Evolutionary conservation across 225 moss, liverwort and hornwort species (phyloP).

Genomic region (Climacium dendroides): DNA sequence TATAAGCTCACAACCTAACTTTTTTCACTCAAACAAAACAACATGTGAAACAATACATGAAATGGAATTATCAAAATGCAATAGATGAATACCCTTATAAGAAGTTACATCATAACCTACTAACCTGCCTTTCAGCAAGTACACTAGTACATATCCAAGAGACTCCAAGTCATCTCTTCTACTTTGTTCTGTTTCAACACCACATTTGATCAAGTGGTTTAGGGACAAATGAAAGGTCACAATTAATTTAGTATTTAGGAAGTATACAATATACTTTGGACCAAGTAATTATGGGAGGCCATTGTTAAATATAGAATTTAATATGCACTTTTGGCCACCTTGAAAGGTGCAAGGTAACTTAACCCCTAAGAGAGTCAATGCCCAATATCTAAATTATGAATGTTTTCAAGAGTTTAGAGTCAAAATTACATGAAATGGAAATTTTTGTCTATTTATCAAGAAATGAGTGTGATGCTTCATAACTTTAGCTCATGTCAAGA

Average conservation of each 20-base stretch:
- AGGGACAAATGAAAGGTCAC: neutral
- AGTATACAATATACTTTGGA: neutral
- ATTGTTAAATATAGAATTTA: neutral
- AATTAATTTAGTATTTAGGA: neutral
- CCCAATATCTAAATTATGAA: too few relatives aligned
- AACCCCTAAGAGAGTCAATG: neutral
- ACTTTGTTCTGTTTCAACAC: constrained; percentile 41
- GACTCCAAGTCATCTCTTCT: constrained; percentile 83
- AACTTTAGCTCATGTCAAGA: neutral
- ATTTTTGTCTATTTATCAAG: neutral
- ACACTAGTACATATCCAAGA: constrained; percentile 65
- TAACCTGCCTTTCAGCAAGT: constrained; percentile 72
- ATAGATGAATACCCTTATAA: neutral
- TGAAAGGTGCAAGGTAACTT: too few relatives aligned
- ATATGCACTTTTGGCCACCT: too few relatives aligned
- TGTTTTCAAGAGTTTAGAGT: neutral
- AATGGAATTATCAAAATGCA: neutral
- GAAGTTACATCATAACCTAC: neutral
- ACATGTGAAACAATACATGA: neutral
- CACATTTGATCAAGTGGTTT: neutral
- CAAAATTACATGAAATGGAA: neutral
- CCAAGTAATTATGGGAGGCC: neutral
- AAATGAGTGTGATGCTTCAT: neutral
- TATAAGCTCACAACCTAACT: neutral
- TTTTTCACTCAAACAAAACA: neutral